A percentile compares a stretch with the other conserved stretches of the same genome.
Conservation (phyloP, 805 yeast genomes). For the Candida boidinii region DNA sequence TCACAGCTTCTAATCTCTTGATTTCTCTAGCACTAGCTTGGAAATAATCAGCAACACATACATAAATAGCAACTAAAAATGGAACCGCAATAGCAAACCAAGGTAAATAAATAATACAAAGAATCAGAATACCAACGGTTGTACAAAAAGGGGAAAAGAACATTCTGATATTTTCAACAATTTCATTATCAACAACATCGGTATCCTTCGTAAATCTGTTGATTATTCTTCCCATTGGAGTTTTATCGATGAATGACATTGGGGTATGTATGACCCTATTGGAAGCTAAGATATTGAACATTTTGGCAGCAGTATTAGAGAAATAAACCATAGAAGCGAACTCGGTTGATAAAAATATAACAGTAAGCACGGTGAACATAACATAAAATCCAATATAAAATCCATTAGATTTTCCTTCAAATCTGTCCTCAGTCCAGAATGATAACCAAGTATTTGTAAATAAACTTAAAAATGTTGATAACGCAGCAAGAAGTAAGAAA, state of each 20-base stretch:
- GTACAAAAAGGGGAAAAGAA: conserved; percentile 40
- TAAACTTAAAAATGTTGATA: conserved; percentile 34
- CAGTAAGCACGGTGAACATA: conserved; percentile 37
- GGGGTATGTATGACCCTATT: conserved; percentile 55
- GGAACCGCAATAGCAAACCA: conserved; percentile 65
- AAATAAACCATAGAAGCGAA: conserved; percentile 41
- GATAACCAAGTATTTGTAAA: conserved; percentile 63
- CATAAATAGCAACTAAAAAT: conserved; percentile 35
- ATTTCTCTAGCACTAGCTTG: conserved; percentile 69
- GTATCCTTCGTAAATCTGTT: conserved; percentile 76
- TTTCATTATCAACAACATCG: conserved; percentile 64
- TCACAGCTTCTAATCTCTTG: conserved; percentile 66
- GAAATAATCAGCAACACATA: conserved; percentile 44
- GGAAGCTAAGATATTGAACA: conserved; percentile 51
- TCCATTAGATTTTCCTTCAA: conserved; percentile 27
- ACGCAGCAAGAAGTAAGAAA: conserved; percentile 8
- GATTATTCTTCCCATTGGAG: conserved; percentile 72
- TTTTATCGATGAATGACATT: conserved; percentile 66
- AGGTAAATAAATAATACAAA: conserved; percentile 54
- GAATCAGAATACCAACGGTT: conserved; percentile 47
- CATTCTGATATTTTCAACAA: conserved; percentile 55
- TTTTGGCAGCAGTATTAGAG: conserved; percentile 39
- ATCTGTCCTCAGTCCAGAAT: conserved; percentile 55
- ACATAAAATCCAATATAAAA: conserved; percentile 51
- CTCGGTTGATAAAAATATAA: conserved; percentile 25